Evolutionary conservation across 2,329 filamentous ascomycete genomes (phyloP).

Genomic region (Aotearoamyces nothofagi): DNA sequence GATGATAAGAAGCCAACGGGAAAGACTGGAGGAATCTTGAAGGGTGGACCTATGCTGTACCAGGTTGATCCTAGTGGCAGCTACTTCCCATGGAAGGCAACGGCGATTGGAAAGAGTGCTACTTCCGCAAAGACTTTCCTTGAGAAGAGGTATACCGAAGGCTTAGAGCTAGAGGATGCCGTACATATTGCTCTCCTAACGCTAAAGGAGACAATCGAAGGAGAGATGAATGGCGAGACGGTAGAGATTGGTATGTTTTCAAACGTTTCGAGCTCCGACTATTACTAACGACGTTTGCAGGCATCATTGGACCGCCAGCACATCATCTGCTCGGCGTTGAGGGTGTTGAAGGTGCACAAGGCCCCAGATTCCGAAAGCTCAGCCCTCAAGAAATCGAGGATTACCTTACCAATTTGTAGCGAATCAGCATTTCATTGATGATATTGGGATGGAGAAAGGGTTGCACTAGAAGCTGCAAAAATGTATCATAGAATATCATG

Average conservation of each 20-base stretch:
- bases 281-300: slow-evolving; percentile 28
- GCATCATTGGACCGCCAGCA: slow-evolving; percentile 89
- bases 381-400: slow-evolving; percentile 98
- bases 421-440: slow-evolving; percentile 1
- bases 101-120: slow-evolving; percentile 95
- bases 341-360: slow-evolving; percentile 70
- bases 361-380: slow-evolving; percentile 84
- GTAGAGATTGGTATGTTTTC: slow-evolving; percentile 76
- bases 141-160: slow-evolving; percentile 97
- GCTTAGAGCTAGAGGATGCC: slow-evolving; percentile 90
- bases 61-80: slow-evolving; percentile 98
- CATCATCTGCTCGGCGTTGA: slow-evolving; percentile 86
- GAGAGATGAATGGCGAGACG: slow-evolving; percentile 97
- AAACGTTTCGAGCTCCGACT: neutral
- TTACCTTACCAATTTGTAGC: slow-evolving; percentile 94
- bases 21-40: slow-evolving; percentile 90
- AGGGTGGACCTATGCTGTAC: slow-evolving; percentile 93
- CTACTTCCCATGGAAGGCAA: slow-evolving; percentile 99
- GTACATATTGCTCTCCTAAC: slow-evolving; percentile 96
- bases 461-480: too few relatives aligned
- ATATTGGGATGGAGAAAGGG: neutral
- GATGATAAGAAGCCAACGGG: slow-evolving; percentile 60
- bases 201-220: slow-evolving; percentile 97
- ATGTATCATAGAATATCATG: slow-evolving; percentile 23
- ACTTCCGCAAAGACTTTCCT: slow-evolving; percentile 98